phyloP scores from a whole-genome alignment of 2,329 filamentous ascomycete genomes.

The Amylocarpus encephaloides region DNA sequence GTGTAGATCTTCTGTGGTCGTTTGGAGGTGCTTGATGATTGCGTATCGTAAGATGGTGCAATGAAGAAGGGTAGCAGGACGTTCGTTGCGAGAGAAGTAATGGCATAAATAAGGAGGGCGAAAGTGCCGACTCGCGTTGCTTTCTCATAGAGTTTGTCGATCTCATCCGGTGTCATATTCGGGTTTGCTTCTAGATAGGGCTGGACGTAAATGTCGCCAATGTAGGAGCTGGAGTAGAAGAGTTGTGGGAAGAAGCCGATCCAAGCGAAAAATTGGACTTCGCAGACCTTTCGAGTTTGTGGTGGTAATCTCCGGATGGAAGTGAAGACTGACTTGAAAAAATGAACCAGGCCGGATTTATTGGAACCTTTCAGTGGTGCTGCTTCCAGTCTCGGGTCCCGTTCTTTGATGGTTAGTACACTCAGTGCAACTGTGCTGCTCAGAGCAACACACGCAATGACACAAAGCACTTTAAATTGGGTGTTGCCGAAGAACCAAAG shows the following conservation, averaged over 20 bases:
- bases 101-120: constrained; percentile 80
- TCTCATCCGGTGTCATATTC: constrained; percentile 66
- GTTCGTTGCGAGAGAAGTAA: constrained; percentile 76
- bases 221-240: constrained; percentile 91
- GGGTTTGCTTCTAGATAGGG: constrained; percentile 73
- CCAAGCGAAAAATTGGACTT: constrained; percentile 82
- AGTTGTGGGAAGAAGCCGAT: constrained; percentile 93
- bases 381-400: constrained; percentile 70
- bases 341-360: constrained; percentile 62
- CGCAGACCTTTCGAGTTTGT: constrained; percentile 75
- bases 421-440: constrained; percentile 64
- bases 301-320: constrained; percentile 74
- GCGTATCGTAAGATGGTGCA: constrained; percentile 63
- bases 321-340: constrained; percentile 72
- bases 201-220: constrained; percentile 87
- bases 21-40: constrained; percentile 28
- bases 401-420: constrained; percentile 63
- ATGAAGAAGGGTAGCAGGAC: constrained; percentile 81
- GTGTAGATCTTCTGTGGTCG: constrained; percentile 24
- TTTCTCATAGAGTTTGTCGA: constrained; percentile 74
- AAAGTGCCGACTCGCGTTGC: constrained; percentile 85
- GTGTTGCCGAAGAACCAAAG: constrained; percentile 77
- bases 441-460: constrained; percentile 72
- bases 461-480: constrained; percentile 90
- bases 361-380: constrained; percentile 44